A percentile compares a stretch with the other conserved stretches of the same genome.
Evolutionary conservation across 2,329 filamentous ascomycete species (phyloP).

Genomic region (Zymoseptoria crescenta): DNA sequence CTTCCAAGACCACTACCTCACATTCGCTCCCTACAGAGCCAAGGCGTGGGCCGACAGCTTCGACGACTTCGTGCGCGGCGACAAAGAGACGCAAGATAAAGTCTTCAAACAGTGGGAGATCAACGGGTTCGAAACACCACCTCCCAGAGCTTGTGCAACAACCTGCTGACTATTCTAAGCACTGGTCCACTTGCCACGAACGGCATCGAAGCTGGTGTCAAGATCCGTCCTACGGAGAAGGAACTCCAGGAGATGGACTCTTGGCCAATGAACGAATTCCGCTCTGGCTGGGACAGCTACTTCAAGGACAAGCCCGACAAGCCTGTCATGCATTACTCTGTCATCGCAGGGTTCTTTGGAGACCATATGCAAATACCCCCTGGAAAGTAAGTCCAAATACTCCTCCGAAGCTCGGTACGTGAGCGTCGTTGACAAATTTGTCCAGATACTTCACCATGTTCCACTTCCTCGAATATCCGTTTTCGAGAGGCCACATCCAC

Average conservation of each 20-base stretch:
- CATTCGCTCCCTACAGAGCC: slow-evolving; percentile 62
- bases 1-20: slow-evolving; percentile 70
- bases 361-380: slow-evolving; percentile 56
- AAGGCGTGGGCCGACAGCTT: slow-evolving; percentile 71
- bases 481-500: slow-evolving; percentile 64
- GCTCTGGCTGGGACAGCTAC: slow-evolving; percentile 68
- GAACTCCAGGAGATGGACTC: slow-evolving; percentile 61
- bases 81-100: slow-evolving; percentile 62
- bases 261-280: slow-evolving; percentile 70
- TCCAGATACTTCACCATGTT: slow-evolving; percentile 68
- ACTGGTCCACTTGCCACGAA: slow-evolving; percentile 72
- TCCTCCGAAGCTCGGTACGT: too few relatives aligned
- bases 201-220: slow-evolving; percentile 72
- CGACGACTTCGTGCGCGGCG: slow-evolving; percentile 70
- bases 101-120: slow-evolving; percentile 72
- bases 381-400: slow-evolving; percentile 43
- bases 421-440: too few relatives aligned
- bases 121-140: slow-evolving; percentile 43
- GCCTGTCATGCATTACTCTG: slow-evolving; percentile 77
- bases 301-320: slow-evolving; percentile 81
- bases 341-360: slow-evolving; percentile 57
- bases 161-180: slow-evolving; percentile 24
- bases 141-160: neutral
- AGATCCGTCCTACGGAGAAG: slow-evolving; percentile 61
- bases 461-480: slow-evolving; percentile 71